Evolutionary conservation across 345 rosid species (phyloP).

Genomic region (Raphanus raphanistrum): DNA sequence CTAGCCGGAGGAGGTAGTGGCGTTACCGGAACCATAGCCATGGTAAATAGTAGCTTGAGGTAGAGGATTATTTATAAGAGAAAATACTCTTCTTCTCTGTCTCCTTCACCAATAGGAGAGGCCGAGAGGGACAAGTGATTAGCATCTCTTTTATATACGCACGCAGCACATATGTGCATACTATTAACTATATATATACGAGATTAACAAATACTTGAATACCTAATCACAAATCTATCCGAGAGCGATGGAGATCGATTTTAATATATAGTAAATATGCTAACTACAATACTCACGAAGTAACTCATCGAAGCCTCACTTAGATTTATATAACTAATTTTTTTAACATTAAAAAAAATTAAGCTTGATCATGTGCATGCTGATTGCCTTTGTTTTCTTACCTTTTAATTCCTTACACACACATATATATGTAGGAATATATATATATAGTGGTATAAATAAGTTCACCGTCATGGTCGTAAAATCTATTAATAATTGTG

Average conservation of each 20-base stretch:
- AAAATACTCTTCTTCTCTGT: constrained; percentile 17
- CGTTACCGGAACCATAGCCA: constrained; percentile 30
- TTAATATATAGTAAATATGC: not conserved
- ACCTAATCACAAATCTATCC: not conserved
- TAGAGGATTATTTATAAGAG: not conserved
- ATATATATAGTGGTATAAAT: not conserved
- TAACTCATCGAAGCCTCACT: not conserved
- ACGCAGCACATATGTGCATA: not conserved
- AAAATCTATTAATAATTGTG: not conserved
- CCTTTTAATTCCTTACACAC: not conserved
- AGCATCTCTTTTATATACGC: not conserved
- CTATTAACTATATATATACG: not conserved
- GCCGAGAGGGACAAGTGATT: constrained; percentile 7
- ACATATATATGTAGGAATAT: not conserved
- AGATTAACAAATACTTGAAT: constrained; percentile 3
- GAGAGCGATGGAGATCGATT: not conserved
- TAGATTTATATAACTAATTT: not conserved
- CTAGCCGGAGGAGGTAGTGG: not conserved
- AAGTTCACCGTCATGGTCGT: not conserved
- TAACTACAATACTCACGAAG: not conserved
- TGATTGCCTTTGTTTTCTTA: not conserved
- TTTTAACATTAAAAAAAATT: no score
- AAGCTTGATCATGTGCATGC: not conserved
- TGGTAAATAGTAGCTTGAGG: not conserved
- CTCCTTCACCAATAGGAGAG: constrained; percentile 21